Base-by-base conservation (phyloP, 139 green algal species). In the Chlamydomonas eustigma region DNA sequence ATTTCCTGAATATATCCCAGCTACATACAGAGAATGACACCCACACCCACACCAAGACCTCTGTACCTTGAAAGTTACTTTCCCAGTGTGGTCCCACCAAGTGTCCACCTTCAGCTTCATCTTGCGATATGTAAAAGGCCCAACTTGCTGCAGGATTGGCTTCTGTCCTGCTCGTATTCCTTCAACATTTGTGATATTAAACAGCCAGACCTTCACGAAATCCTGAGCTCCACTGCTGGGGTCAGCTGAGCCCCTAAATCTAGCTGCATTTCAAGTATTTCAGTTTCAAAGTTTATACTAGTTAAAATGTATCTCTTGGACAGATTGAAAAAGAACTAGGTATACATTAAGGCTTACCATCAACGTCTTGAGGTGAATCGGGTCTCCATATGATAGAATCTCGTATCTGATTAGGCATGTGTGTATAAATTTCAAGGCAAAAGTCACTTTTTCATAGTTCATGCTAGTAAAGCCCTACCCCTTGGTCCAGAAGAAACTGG, bases 81-180 rank as follows among this genome's bases (percentile, higher is more conserved):
- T 12, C 1, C 69, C 74, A 2, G 50, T n/a, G 8, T 32, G 36
- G 52, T 84, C 75, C 79, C 79, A 84, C 44, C 18, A 50, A 1
- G 51, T 25, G 12, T 80, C 52, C n/a, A 78, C 3, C 52, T 77
- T 77, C 18, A 63, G 2, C 3, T 76, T 72, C 5, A 50, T 31
- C 51, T 80, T 80, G 32, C 64, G 28, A 68, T 79, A 83, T 1
- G 50, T 77, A 33, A 77, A 77, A 1, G 78, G 78, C 1, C 78
- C 78, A 64, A 76, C 71, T 30, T 66, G 39, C 28, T 68, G 31
- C 71, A 39, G 66, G 2, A 51, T 28, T 22, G 73, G 73, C 51
- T 77, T 77, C 3, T 35, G 4, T 5, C 73, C 73, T 28, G 8
- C 18, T 1, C 73, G 51, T 4, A 77, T 77, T 24, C 1, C 51